Base-by-base conservation (phyloP, 2,329 filamentous ascomycete species). In the Rhexocercosporidium sp. region DNA sequence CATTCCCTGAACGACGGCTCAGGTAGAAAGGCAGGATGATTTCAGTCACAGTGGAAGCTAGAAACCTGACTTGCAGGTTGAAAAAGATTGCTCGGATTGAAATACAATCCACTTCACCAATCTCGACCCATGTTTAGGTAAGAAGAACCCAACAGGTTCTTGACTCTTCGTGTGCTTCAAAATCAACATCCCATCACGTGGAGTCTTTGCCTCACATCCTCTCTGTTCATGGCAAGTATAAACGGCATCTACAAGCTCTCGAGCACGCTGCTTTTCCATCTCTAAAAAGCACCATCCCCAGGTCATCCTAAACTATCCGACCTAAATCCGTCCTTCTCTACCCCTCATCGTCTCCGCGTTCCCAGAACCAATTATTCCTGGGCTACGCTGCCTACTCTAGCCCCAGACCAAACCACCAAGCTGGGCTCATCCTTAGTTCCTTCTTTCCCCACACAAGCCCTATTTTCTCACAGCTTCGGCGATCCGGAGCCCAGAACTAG, bases 351-450 rank as follows among this genome's bases (percentile, higher is more conserved):
- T 29, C 61, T 57, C 37, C 29, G 20, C 31, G 37, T 41, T 53
- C 25, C 57, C 39, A 41, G 60, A 39, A 54, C 53, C 53, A 39
- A 57, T 57, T 57, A 57, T 57, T 39, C 31, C 34, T 31, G 53
- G 31, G 18, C 39, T n/a, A 31, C 29, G n/a, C 29, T 31, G 9
- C 29, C 29, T 31, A 7, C 4, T 14, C 9, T 9, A 16, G 39
- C 31, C 31, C 53, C 53, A 57, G 53, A 39, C n/a, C 31, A 18
- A 57, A 25, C n/a, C 31, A 57, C 16, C 9, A 16, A 16, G 34
- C 31, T n/a, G 31, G 53, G 20, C 31, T 57, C 11, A 39, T 14
- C 31, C 31, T n/a, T 57, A 57, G 53, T 12, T 39, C 53, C 31
- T 22, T 29, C 29, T 11, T 34, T 56, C 29, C 18, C 31, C 20